Evolutionary conservation across 768 basidiomycete genomes (phyloP), one percentile per base, ranked within the genome.

Genomic region (Cubamyces sp.): DNA sequence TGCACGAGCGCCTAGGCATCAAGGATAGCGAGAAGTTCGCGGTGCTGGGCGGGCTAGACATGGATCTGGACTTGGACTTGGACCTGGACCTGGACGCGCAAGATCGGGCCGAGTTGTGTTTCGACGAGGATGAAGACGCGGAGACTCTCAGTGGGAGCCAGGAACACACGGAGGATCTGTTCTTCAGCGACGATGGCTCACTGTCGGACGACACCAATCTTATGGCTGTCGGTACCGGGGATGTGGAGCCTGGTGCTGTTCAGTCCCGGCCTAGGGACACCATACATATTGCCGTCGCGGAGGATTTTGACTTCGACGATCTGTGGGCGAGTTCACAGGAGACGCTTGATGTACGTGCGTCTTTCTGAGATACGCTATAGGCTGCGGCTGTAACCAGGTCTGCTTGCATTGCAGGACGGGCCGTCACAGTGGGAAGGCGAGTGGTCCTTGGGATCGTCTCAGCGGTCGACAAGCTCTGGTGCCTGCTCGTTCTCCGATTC

Each of bases 251-350:
- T 34, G 9, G 34, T 11, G 34, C 11, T 1, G 1, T 34, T 11
- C 34, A 34, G 11, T 6, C 9, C 5, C 9, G 34, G 34, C 9
- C 34, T 34, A 11, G 34, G 34, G 9, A 11, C 34, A 34, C 34
- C 34, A 34, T 34, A 34, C 34, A 34, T 34, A 21, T 42, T 51
- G 56, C 57, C 39, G 51, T 21, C 26, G 21, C 40, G 54, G 50
- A 43, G 50, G n/a, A 11, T 0, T 45, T 54, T 16, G 53, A 54
- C 30, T 54, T 54, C 30, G 62, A 64, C 47, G 57, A 60, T 54
- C 18, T 55, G 16, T 64, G 62, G 62, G 53, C 37, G 21, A 64
- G 57, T 47, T 64, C 57, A 21, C 57, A 64, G 34, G 54, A 53
- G 18, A 64, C 62, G 16, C 57, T 64, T 7, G 57, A 64, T n/a